A percentile compares a stretch with the other conserved stretches of the same genome.
These are phyloP conservation scores for Exophiala sp. DNA, from an alignment of 2,329 filamentous ascomycete species.

Conservation along the genomic window DNA sequence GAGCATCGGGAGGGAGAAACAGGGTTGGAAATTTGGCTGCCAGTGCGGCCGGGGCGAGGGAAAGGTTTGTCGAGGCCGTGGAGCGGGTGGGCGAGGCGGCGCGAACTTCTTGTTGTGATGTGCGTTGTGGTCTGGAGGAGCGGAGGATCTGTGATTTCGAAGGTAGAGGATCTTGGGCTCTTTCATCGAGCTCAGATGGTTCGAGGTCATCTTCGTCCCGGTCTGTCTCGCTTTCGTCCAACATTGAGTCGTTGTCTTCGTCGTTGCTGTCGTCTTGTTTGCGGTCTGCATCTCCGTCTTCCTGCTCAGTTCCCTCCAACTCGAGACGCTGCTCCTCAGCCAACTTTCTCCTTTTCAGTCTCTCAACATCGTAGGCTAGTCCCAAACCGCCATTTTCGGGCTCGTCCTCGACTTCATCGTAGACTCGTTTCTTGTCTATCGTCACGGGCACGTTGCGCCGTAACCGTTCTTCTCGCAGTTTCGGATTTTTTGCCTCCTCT, in stretches of 20 bases:
- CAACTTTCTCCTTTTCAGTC: conserved; percentile 44
- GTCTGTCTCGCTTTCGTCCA: conserved; percentile 51
- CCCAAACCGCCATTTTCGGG: conserved; percentile 42
- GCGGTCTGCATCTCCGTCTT: conserved; percentile 32
- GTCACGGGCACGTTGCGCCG: conserved; percentile 73
- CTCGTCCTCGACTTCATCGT: conserved; percentile 66
- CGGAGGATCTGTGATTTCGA: conserved; percentile 24
- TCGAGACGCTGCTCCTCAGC: conserved; percentile 40
- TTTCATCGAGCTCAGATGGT: conserved; percentile 15
- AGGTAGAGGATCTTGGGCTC: conserved; percentile 19
- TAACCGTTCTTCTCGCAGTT: conserved; percentile 65
- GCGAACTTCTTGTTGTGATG: conserved; percentile 40
- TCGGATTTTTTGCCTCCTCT: conserved; percentile 78
- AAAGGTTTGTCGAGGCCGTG: conserved; percentile 54
- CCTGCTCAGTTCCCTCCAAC: neutral
- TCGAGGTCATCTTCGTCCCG: conserved; percentile 21
- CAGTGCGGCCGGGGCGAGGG: conserved; percentile 55
- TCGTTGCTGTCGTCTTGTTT: conserved; percentile 43
- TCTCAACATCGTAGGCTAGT: conserved; percentile 44
- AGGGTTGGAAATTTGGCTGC: conserved; percentile 56
- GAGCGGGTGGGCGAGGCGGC: conserved; percentile 52
- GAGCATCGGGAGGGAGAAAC: conserved; percentile 38
- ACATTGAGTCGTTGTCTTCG: conserved; percentile 69
- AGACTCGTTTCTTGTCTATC: conserved; percentile 80
- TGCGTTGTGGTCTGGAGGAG: conserved; percentile 27